Evolutionary conservation across 805 yeast species (phyloP).

Genomic region (Jamesozyma piceae): DNA sequence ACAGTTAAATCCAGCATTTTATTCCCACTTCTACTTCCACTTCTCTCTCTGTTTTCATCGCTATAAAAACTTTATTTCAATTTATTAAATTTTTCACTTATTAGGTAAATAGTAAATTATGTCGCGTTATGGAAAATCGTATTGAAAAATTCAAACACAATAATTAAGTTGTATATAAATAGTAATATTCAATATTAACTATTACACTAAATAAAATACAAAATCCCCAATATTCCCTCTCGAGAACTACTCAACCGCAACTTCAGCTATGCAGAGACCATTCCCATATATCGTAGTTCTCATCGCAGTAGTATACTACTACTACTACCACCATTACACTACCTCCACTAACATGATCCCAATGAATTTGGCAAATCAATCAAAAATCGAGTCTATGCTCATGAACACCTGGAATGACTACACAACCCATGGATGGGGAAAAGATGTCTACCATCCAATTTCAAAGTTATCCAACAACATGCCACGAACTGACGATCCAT

Average conservation of each 20-base stretch:
- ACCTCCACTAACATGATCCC: background rate
- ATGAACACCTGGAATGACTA: conserved; percentile 72
- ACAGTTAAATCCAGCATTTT: background rate
- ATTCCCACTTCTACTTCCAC: too few relatives aligned
- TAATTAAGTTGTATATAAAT: too few relatives aligned
- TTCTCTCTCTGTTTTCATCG: too few relatives aligned
- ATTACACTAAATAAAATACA: too few relatives aligned
- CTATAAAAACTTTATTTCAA: too few relatives aligned
- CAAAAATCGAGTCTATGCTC: conserved; percentile 56
- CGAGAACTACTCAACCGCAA: background rate
- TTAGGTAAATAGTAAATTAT: too few relatives aligned
- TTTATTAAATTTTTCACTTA: too few relatives aligned
- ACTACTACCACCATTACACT: background rate
- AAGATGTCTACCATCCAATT: conserved; percentile 68
- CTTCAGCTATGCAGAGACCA: background rate
- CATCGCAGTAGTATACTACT: conserved; percentile 6
- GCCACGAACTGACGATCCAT: conserved; percentile 55
- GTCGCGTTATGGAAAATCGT: too few relatives aligned
- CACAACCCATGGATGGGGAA: conserved; percentile 66
- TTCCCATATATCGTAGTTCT: conserved; percentile 6
- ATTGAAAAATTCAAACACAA: too few relatives aligned
- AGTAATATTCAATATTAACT: too few relatives aligned
- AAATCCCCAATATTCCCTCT: too few relatives aligned
- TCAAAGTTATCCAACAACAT: conserved; percentile 54
- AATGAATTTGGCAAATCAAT: background rate